Base-by-base conservation (phyloP, 1,284 basidiomycete genomes). In the Cutaneotrichosporon cavernicola region DNA sequence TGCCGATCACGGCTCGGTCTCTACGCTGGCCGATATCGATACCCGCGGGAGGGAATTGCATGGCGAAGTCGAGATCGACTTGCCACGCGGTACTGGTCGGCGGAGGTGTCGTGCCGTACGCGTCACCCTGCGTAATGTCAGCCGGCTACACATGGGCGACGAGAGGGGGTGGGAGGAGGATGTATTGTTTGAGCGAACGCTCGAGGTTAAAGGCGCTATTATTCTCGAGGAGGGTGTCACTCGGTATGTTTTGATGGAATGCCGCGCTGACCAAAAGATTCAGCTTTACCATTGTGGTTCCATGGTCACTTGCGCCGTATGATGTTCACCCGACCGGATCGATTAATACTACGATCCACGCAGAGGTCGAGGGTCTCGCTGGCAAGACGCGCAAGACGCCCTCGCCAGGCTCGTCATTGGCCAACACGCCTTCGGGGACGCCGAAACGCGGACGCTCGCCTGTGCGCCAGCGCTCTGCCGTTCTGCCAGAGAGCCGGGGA, bases 81-180 rank as follows among this genome's bases (percentile, higher is more conserved):
- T 74, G 5, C 70, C 70, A 5, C 40, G 52, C 5, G 72, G 69
- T 4, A 57, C 49, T 11, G 73, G 73, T 4, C 53, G 65, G 31
- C 40, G 61, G 18, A 56, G 71, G 34, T 73, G 72, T 50, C 73
- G 72, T 47, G 63, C 70, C 2, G 73, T 79, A 56, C 62, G 71
- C 49, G 69, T 79, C 11, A 71, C 64, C 3, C 53, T 74, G 2
- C 60, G 66, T 46, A 69, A 67, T 13, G 56, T 65, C 21, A 60
- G 58, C 14, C 61, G 63, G 14, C 62, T 75, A 10, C 60, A 70
- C 56, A 74, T 75, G 68, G 71, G 71, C 8, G 40, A 40, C 5
- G 61, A 60, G 22, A 56, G 70, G 40, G 68, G 67, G 10, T 66
- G 66, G 65, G 73, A 75, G 52, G 67, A 71, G 62, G 72, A 74